Evolutionary conservation across 192 early-diverging fungal genomes (phyloP), one percentile per base, ranked within the genome.

Genomic region (Umbelopsis ramanniana): DNA sequence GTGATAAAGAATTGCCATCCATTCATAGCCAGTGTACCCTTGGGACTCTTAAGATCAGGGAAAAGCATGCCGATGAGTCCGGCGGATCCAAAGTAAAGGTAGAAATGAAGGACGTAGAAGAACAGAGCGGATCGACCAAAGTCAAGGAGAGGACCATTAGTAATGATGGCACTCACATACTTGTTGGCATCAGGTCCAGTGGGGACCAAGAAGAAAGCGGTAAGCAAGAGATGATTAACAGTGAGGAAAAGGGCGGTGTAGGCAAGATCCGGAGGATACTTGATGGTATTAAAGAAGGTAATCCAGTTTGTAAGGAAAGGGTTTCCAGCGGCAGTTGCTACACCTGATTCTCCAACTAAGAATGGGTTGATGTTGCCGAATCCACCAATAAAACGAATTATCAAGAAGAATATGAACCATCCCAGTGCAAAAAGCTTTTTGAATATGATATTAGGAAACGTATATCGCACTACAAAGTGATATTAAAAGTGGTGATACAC

Each of bases 341-440:
- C 10, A 37, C 35, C 57, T 19, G 57, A 29, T 37, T 6, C 57
- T 14, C 57, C 57, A 8, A 35, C 24, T 3, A 63, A 11, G 9
- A 26, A 63, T 63, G 57, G 57, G n/a, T 63, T 63, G 57, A 63
- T 63, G 33, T 40, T 26, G 17, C 71, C 71, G 11, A 55, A 52
- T 22, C 76, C 63, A 19, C 46, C 48, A n/a, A 15, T 77, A 21
- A 52, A 66, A 9, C 63, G 67, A 37, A 70, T 77, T 9, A 72
- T 68, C 33, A 70, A 66, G 22, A 68, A 72, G 15, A 70, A 87
- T 17, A 84, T 92, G 72, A 83, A 84, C 47, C 87, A 85, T 17
- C 29, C 57, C 3, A 63, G 6, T 4, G 29, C 57, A 29, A 63
- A 17, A 17, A 63, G 57, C 57, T 63, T 9, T 11, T 38, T 14